Evolutionary conservation across 495 filamentous ascomycete species (phyloP).

Genomic region (Podospora appendiculata): DNA sequence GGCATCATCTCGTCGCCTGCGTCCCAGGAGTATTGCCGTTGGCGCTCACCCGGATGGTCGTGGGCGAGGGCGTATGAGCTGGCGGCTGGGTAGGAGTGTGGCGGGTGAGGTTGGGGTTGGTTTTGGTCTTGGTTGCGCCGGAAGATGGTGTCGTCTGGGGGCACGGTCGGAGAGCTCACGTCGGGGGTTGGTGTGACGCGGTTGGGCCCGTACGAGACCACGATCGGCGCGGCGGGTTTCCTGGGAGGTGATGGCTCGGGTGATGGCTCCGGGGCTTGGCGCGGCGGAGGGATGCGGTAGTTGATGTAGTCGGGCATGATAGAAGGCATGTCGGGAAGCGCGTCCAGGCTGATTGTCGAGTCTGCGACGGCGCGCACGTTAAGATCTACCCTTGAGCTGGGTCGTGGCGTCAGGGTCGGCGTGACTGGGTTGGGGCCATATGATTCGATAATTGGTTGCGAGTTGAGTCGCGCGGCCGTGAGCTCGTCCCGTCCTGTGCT

Average conservation of each 20-base stretch:
- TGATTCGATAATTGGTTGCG: constrained; percentile 14
- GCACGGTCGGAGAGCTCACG: constrained; percentile 19
- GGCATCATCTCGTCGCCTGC: constrained; percentile 10
- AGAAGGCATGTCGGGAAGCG: constrained; percentile 11
- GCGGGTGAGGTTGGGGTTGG: background rate
- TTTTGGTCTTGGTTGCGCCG: constrained; percentile 5
- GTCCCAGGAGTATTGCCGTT: constrained; percentile 14
- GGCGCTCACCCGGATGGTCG: no score
- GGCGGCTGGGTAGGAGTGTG: background rate
- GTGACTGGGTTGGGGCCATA: constrained; percentile 29
- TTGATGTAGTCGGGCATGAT: constrained; percentile 15
- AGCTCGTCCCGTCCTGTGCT: constrained; percentile 24
- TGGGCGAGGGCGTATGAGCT: no score
- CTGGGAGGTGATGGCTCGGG: constrained; percentile 12
- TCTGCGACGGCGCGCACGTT: constrained; percentile 6
- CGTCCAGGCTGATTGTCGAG: constrained; percentile 14
- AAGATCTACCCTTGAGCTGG: constrained; percentile 10
- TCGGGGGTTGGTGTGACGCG: constrained; percentile 22
- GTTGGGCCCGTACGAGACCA: constrained; percentile 28
- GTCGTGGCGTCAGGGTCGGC: constrained; percentile 20
- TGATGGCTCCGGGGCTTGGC: background rate
- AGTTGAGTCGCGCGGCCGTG: constrained; percentile 20
- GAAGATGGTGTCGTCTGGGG: constrained; percentile 19
- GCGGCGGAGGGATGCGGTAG: constrained; percentile 10
- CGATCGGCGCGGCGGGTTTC: constrained; percentile 7